Percentiles rank a stretch among this genome's conserved stretches.
Conservation (phyloP, 2,329 filamentous ascomycete species). For the Cercospora zeina region DNA sequence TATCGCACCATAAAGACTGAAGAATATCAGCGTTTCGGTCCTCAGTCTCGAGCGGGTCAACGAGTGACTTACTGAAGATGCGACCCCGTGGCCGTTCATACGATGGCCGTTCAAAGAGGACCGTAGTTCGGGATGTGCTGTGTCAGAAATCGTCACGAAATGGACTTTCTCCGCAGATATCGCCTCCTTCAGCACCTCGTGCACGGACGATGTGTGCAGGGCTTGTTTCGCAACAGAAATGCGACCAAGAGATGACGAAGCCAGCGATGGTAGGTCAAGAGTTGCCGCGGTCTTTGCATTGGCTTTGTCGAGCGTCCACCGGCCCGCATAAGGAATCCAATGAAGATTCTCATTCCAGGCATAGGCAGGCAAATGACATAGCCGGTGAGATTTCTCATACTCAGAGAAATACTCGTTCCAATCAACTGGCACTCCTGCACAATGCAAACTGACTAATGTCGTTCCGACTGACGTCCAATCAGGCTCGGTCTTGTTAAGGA, state of each 20-base stretch:
- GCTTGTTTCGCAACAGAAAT: too few relatives aligned
- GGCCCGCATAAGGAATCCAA: background rate
- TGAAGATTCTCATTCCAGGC: slow-evolving; percentile 19
- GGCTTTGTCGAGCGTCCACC: background rate
- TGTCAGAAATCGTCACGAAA: too few relatives aligned
- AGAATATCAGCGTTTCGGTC: too few relatives aligned
- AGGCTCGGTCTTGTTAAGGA: slow-evolving; percentile 12
- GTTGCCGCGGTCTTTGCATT: background rate
- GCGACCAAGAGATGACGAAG: background rate
- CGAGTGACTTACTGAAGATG: slow-evolving; percentile 46
- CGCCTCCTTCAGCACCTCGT: too few relatives aligned
- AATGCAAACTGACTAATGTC: slow-evolving; percentile 55
- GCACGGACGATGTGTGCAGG: too few relatives aligned
- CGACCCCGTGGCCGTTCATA: slow-evolving; percentile 35
- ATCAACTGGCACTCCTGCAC: slow-evolving; percentile 55
- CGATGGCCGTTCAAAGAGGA: slow-evolving; percentile 46
- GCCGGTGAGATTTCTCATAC: slow-evolving; percentile 44
- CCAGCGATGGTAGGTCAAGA: too few relatives aligned
- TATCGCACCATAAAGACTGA: background rate
- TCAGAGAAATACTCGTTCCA: slow-evolving; percentile 61
- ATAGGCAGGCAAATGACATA: slow-evolving; percentile 55
- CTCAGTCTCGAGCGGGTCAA: background rate
- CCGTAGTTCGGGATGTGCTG: background rate
- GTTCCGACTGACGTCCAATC: slow-evolving; percentile 54
- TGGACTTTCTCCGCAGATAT: too few relatives aligned